phyloP scores from a whole-genome alignment of 1,139 yeast species.

The Suhomyces panamericanus region DNA sequence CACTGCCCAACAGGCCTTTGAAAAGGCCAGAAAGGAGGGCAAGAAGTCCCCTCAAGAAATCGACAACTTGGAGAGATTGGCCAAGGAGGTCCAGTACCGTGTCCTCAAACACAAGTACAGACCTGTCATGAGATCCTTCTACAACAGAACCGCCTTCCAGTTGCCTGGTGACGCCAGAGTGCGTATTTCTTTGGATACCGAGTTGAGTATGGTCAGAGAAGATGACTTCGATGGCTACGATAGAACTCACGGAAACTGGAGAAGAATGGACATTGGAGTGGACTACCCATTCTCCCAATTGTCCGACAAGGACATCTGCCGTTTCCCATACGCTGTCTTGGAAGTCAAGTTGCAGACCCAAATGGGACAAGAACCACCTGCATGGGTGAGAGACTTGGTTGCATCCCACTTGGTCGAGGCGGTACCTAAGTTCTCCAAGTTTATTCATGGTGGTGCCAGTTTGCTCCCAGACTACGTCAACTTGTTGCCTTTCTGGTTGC shows the following conservation, averaged over 20 bases:
- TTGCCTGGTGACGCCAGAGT: slow-evolving; percentile 99
- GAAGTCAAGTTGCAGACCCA: slow-evolving; percentile 97
- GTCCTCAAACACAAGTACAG: slow-evolving; percentile 79
- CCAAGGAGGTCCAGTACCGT: slow-evolving; percentile 89
- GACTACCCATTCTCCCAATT: slow-evolving; percentile 92
- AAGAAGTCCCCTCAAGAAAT: slow-evolving; percentile 84
- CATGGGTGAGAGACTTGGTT: slow-evolving; percentile 92
- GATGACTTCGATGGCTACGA: slow-evolving; percentile 93
- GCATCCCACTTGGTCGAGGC: slow-evolving; percentile 94
- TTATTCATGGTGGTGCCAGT: slow-evolving; percentile 93
- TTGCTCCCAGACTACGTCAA: slow-evolving; percentile 78
- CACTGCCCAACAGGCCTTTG: slow-evolving; percentile 87
- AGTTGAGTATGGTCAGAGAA: slow-evolving; percentile 92
- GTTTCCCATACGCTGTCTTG: slow-evolving; percentile 95
- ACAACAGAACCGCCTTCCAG: slow-evolving; percentile 97
- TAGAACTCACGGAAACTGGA: slow-evolving; percentile 92
- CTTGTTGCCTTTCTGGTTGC: slow-evolving; percentile 93
- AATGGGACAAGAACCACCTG: slow-evolving; percentile 97
- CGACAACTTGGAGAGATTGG: slow-evolving; percentile 87
- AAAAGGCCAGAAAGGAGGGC: slow-evolving; percentile 89
- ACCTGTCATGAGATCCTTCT: slow-evolving; percentile 94
- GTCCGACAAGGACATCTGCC: slow-evolving; percentile 78
- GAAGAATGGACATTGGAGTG: slow-evolving; percentile 97
- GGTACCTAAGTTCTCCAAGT: slow-evolving; percentile 95
- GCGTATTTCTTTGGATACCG: slow-evolving; percentile 95